These are phyloP conservation scores for Takakia lepidozioides DNA, from an alignment of 225 moss, liverwort and hornwort genomes.

Conservation along the genomic window DNA sequence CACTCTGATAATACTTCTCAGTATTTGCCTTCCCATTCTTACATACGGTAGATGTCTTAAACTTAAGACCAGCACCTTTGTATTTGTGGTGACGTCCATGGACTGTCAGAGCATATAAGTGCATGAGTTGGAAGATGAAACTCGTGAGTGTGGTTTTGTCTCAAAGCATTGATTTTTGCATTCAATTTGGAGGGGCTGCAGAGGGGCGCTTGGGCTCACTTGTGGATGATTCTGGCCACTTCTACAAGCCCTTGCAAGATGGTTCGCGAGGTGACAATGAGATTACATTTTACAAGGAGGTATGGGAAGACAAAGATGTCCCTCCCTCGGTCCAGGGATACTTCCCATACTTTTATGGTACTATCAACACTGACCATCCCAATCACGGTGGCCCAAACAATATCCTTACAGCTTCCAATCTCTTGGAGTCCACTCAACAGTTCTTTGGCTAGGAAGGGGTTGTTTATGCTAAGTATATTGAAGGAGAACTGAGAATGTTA, in stretches of 20 bases:
- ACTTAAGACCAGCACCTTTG: too few species aligned
- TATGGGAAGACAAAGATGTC: slow-evolving; percentile 45
- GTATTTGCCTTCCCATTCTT: too few species aligned
- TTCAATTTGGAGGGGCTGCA: slow-evolving; percentile 10
- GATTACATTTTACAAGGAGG: slow-evolving; percentile 49
- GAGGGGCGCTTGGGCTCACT: slow-evolving; percentile 59
- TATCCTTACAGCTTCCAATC: slow-evolving; percentile 46
- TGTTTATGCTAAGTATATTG: background rate
- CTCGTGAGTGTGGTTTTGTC: too few species aligned
- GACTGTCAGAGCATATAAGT: too few species aligned
- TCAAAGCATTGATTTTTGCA: too few species aligned
- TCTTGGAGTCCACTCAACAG: background rate
- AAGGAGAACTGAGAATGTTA: background rate
- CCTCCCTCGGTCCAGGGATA: slow-evolving; percentile 40
- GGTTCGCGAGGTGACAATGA: slow-evolving; percentile 68
- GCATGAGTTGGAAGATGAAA: too few species aligned
- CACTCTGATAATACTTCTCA: too few species aligned
- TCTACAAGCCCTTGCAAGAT: slow-evolving; percentile 89
- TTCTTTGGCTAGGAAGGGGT: too few species aligned
- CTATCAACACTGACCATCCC: slow-evolving; percentile 26
- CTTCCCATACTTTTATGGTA: slow-evolving; percentile 71
- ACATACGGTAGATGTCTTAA: too few species aligned
- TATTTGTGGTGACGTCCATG: too few species aligned
- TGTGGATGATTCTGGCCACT: slow-evolving; percentile 69
- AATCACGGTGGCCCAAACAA: slow-evolving; percentile 36